Evolutionary conservation across 1,284 basidiomycete species (phyloP).

Genomic region (Moesziomyces sp.): DNA sequence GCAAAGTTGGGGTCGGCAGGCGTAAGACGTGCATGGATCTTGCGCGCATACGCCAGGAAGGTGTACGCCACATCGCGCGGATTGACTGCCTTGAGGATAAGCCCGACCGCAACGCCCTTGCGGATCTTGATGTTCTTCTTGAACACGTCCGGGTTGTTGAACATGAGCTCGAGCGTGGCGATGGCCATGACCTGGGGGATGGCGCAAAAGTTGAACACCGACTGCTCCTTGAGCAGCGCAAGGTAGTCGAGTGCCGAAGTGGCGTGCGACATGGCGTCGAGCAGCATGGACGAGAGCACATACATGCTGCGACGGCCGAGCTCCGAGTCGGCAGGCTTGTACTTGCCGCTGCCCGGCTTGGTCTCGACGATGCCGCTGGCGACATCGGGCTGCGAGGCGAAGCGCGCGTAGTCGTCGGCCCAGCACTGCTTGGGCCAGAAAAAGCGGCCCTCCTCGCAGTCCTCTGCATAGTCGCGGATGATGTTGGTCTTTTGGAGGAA

Average conservation of each 20-base stretch:
- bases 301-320: slow-evolving; percentile 58
- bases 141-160: slow-evolving; percentile 92
- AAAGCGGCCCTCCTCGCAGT: slow-evolving; percentile 83
- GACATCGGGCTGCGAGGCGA: slow-evolving; percentile 56
- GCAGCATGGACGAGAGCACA: slow-evolving; percentile 79
- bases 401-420: slow-evolving; percentile 69
- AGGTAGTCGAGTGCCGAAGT: slow-evolving; percentile 91
- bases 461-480: slow-evolving; percentile 93
- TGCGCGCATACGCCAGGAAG: slow-evolving; percentile 83
- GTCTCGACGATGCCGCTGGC: slow-evolving; percentile 61
- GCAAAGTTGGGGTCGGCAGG: slow-evolving; percentile 85
- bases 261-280: slow-evolving; percentile 87
- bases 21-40: slow-evolving; percentile 82
- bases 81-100: slow-evolving; percentile 91
- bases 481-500: slow-evolving; percentile 99
- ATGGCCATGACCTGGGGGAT: slow-evolving; percentile 97
- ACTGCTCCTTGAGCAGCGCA: slow-evolving; percentile 85
- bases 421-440: slow-evolving; percentile 98
- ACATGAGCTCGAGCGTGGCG: slow-evolving; percentile 89
- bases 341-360: slow-evolving; percentile 40
- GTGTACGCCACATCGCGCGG: slow-evolving; percentile 89
- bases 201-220: slow-evolving; percentile 94
- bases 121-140: slow-evolving; percentile 93
- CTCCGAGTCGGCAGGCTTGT: slow-evolving; percentile 36
- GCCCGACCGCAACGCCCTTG: slow-evolving; percentile 86